phyloP scores from a whole-genome alignment of 805 yeast genomes.

The Cyberlindnera suaveolens region DNA sequence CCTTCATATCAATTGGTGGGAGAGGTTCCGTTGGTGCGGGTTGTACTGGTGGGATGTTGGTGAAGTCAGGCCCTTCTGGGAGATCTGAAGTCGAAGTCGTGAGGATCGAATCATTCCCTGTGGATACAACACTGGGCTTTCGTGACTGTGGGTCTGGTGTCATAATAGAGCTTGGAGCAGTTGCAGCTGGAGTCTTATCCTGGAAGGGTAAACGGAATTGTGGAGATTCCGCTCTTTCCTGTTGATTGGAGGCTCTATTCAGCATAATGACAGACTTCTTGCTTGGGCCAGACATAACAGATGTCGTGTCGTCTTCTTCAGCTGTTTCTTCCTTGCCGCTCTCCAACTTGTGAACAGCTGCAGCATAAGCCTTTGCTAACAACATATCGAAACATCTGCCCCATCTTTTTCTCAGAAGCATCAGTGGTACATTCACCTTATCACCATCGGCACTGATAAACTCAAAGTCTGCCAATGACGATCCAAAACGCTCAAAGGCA shows the following conservation, averaged over 20 bases:
- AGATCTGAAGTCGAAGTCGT: constrained; percentile 22
- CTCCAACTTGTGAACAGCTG: constrained; percentile 36
- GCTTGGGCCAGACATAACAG: constrained; percentile 16
- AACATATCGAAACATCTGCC: constrained; percentile 62
- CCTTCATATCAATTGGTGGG: constrained; percentile 23
- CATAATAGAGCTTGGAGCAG: constrained; percentile 1
- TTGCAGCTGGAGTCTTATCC: constrained; percentile 28
- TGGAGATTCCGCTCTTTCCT: constrained; percentile 6
- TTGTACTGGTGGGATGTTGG: constrained; percentile 44
- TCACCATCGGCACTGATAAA: constrained; percentile 66
- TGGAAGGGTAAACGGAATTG: constrained; percentile 65
- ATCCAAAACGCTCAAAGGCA: constrained; percentile 63
- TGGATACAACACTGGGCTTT: constrained; percentile 32
- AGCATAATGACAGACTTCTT: constrained; percentile 23
- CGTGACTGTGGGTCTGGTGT: constrained; percentile 25
- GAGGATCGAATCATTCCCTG: constrained; percentile 25
- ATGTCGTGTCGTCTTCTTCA: constrained; percentile 3
- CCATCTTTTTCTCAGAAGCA: constrained; percentile 67
- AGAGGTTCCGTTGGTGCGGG: constrained; percentile 53
- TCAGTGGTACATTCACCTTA: constrained; percentile 54
- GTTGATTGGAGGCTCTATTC: constrained; percentile 10
- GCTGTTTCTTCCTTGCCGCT: constrained; percentile 11
- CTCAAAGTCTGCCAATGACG: constrained; percentile 63
- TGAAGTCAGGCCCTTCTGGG: constrained; percentile 23
- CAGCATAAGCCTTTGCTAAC: constrained; percentile 57